Evolutionary conservation across 106 monocot genomes (phyloP).

Genomic region (Dendrobium nobile): DNA sequence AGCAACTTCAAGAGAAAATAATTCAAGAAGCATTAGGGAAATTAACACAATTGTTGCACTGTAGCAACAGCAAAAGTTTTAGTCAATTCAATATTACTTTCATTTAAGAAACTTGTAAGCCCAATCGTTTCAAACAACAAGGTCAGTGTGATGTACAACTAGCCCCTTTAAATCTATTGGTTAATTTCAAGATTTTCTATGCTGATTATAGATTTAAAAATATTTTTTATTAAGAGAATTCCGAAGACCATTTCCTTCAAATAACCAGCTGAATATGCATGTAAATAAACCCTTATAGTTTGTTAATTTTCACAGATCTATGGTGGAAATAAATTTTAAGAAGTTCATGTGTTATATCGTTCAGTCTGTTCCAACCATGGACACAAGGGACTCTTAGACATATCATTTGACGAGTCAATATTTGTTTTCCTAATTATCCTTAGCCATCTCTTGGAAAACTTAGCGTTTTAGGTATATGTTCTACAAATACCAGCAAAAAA

Average conservation of each 20-base stretch:
- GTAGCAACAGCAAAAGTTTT: constrained; percentile 1
- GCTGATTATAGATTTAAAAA: neutral
- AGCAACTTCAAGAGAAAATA: neutral
- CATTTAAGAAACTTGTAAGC: neutral
- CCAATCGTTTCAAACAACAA: neutral
- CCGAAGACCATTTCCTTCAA: neutral
- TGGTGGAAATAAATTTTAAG: too few relatives aligned
- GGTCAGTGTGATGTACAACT: neutral
- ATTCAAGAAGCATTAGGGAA: neutral
- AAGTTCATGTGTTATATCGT: neutral
- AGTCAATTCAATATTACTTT: neutral
- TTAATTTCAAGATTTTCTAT: neutral
- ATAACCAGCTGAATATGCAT: neutral
- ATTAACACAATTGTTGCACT: neutral
- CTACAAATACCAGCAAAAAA: neutral
- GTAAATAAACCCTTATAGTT: neutral
- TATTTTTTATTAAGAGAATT: neutral
- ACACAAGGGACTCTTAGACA: neutral
- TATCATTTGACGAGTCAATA: neutral
- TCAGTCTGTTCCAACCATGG: neutral
- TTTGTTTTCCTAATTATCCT: neutral
- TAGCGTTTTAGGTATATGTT: neutral
- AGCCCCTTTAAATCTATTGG: neutral
- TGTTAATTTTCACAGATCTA: too few relatives aligned
- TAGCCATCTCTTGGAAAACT: neutral